phyloP scores from a whole-genome alignment of 2,329 filamentous ascomycete species.

The Septoria petroselini region DNA sequence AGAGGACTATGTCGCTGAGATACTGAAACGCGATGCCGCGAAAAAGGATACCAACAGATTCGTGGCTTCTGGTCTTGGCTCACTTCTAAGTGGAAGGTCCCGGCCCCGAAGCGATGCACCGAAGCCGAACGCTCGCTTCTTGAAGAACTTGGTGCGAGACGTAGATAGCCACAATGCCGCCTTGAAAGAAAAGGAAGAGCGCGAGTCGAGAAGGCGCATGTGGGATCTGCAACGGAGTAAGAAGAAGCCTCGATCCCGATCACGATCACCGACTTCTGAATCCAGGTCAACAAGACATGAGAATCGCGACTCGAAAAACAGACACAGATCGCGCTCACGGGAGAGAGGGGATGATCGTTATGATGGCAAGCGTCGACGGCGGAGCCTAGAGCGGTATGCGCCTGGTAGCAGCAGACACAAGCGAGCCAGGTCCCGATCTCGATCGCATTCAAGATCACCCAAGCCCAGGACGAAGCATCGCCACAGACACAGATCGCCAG shows the following conservation, averaged over 20 bases:
- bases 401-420: conserved; percentile 7
- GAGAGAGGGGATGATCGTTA: background rate
- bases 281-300: conserved; percentile 5
- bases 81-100: conserved; percentile 13
- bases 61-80: conserved; percentile 16
- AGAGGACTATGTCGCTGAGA: conserved; percentile 74
- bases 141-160: conserved; percentile 82
- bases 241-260: conserved; percentile 16
- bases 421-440: conserved; percentile 12
- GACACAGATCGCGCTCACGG: conserved; percentile 1
- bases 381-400: conserved; percentile 5
- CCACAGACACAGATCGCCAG: background rate
- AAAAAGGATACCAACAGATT: conserved; percentile 44
- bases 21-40: conserved; percentile 77
- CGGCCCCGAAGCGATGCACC: conserved; percentile 49
- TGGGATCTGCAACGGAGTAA: conserved; percentile 48
- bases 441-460: conserved; percentile 9
- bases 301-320: background rate
- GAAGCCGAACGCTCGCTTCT: conserved; percentile 87
- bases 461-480: conserved; percentile 1
- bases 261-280: conserved; percentile 11
- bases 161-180: conserved; percentile 87
- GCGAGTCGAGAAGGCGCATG: conserved; percentile 71
- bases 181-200: conserved; percentile 76
- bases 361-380: background rate